phyloP scores from a whole-genome alignment of 2,329 filamentous ascomycete species.

The Tolypocladium guangdongense region DNA sequence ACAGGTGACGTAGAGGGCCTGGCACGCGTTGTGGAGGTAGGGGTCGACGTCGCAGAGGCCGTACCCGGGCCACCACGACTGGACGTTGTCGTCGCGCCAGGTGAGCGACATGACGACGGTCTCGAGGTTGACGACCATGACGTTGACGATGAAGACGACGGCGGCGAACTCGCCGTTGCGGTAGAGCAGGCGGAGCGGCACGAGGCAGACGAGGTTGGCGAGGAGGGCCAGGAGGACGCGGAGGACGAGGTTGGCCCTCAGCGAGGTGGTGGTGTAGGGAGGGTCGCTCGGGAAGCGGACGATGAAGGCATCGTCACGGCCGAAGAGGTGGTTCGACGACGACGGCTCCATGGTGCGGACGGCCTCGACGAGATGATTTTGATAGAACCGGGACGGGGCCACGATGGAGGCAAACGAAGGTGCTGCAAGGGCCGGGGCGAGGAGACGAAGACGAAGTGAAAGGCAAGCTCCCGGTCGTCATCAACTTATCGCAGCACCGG shows the following conservation, averaged over 20 bases:
- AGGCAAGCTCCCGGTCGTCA: not conserved
- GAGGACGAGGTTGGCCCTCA: slow-evolving; percentile 34
- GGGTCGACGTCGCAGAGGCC: slow-evolving; percentile 44
- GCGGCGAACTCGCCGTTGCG: slow-evolving; percentile 44
- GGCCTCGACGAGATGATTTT: not conserved
- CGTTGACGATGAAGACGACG: slow-evolving; percentile 34
- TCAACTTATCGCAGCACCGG: not conserved
- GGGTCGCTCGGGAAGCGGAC: not conserved
- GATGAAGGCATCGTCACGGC: slow-evolving; percentile 2
- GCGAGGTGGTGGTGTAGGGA: slow-evolving; percentile 16
- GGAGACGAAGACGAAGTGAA: not conserved
- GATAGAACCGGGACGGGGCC: not conserved
- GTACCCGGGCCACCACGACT: slow-evolving; percentile 37
- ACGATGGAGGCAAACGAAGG: not conserved
- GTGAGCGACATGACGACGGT: slow-evolving; percentile 39
- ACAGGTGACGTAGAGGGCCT: slow-evolving; percentile 37
- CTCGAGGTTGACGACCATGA: slow-evolving; percentile 35
- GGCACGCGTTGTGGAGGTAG: slow-evolving; percentile 33
- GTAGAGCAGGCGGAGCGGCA: slow-evolving; percentile 40
- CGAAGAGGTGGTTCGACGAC: not conserved
- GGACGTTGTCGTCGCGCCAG: slow-evolving; percentile 41
- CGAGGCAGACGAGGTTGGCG: slow-evolving; percentile 34
- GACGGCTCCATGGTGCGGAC: not conserved
- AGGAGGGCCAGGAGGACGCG: slow-evolving; percentile 36
- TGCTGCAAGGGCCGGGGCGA: too few relatives aligned